Evolutionary conservation across 2,329 filamentous ascomycete species (phyloP).

Genomic region (Amauroascus niger): DNA sequence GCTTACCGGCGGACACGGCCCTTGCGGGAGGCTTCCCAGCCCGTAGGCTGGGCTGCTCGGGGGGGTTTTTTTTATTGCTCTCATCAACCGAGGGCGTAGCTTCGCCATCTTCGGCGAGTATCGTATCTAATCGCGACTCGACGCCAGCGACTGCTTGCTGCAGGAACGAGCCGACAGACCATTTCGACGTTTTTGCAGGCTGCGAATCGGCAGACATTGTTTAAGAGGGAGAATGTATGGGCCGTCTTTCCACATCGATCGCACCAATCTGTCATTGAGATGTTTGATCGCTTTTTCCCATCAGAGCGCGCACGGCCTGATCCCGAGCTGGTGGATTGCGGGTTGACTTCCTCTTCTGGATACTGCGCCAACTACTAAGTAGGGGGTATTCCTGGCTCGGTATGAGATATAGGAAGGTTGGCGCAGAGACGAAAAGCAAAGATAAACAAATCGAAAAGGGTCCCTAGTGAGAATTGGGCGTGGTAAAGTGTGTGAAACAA

Average conservation of each 20-base stretch:
- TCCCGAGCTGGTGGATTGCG: neutral
- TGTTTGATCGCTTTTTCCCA: neutral
- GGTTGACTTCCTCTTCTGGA: neutral
- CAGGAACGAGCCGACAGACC: slow-evolving; percentile 61
- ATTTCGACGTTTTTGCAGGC: slow-evolving; percentile 44
- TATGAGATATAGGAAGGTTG: neutral
- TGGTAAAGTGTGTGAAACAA: neutral
- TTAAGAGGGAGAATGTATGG: too few relatives aligned
- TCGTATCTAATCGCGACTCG: slow-evolving; percentile 84
- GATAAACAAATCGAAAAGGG: neutral
- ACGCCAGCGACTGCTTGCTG: slow-evolving; percentile 88
- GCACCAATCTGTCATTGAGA: neutral
- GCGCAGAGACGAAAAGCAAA: neutral
- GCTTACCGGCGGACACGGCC: slow-evolving; percentile 25
- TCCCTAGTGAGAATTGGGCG: neutral
- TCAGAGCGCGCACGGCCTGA: neutral
- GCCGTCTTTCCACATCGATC: neutral
- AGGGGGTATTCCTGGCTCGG: neutral
- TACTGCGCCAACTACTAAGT: neutral
- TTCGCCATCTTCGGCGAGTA: slow-evolving; percentile 66
- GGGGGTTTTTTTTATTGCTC: slow-evolving; percentile 26
- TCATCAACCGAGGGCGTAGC: slow-evolving; percentile 31
- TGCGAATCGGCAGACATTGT: slow-evolving; percentile 14
- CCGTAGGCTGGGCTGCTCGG: slow-evolving; percentile 28
- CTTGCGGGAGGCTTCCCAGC: slow-evolving; percentile 20